phyloP scores from a whole-genome alignment of 1,284 basidiomycete genomes.

The Apiotrichum brassicae region DNA sequence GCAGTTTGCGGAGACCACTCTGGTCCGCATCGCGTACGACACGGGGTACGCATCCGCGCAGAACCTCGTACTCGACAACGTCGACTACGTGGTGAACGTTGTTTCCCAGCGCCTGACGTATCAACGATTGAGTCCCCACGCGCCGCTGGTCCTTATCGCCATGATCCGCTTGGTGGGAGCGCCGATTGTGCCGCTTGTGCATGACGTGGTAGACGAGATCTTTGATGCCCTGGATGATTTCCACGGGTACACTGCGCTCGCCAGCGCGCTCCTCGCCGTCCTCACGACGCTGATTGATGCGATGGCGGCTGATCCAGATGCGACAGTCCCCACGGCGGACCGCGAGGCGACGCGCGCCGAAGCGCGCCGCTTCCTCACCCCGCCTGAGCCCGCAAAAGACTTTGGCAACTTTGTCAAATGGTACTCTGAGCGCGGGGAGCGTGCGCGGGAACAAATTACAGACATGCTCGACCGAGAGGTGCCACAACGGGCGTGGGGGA shows the following conservation, averaged over 20 bases:
- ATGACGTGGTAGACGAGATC: conserved; percentile 88
- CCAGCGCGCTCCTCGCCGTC: conserved; percentile 52
- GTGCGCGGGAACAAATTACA: conserved; percentile 37
- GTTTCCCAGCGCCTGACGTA: conserved; percentile 72
- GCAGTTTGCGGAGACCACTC: conserved; percentile 61
- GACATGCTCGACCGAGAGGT: conserved; percentile 58
- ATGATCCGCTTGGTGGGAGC: conserved; percentile 77
- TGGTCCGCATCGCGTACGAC: conserved; percentile 61
- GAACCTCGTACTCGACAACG: conserved; percentile 81
- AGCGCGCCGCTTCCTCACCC: conserved; percentile 43
- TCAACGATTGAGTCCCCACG: conserved; percentile 59
- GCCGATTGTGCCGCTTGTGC: conserved; percentile 75
- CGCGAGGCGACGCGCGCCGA: conserved; percentile 23
- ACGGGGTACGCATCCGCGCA: conserved; percentile 75
- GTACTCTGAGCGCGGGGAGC: conserved; percentile 54
- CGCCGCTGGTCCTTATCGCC: conserved; percentile 61
- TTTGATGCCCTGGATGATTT: conserved; percentile 89
- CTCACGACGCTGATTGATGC: conserved; percentile 82
- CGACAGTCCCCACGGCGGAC: conserved; percentile 32
- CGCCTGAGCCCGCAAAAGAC: conserved; percentile 36
- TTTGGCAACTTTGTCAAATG: conserved; percentile 57
- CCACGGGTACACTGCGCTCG: conserved; percentile 67
- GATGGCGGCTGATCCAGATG: conserved; percentile 60
- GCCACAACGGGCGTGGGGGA: conserved; percentile 49
- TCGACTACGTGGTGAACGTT: conserved; percentile 86